Base-by-base conservation (phyloP, 108 stramenopile species). In the Nitzschia sp. region DNA sequence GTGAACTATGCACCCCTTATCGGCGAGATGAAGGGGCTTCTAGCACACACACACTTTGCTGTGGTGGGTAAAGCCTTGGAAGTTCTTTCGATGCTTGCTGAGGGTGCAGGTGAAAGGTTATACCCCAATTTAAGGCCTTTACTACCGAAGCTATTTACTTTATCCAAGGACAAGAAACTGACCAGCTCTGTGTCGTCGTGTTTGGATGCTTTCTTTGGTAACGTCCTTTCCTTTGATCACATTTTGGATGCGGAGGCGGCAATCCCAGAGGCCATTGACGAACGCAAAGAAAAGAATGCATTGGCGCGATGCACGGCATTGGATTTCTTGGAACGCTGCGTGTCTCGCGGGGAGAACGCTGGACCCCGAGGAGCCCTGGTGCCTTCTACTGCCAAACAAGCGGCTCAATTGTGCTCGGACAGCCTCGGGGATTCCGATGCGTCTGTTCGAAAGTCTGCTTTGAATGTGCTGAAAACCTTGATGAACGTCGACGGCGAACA, bases 141-240 rank as follows among this genome's bases (percentile, higher is more conserved):
- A 21, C 58, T 95, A 8, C 31, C 71, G 23, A 71, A 55, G 2
- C 53, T 95, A 2, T 71, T 91, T 18, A 67, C 66, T 23, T 62
- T 93, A 24, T 77, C 82, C 59, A 95, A 95, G 64, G 95, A 95
- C 72, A 93, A 95, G 71, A 95, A 95, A 72, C 82, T 95, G 5
- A 85, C 77, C 8, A 85, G 82, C 46, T 65, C 83, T 9, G 80
- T 77, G 1, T 75, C 59, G 15, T 57, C 58, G 0, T 90, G 89
- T 46, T 74, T 95, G 1, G 91, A 93, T 56, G 64, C 86, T 27
- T 78, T 88, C 70, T 95, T 91, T 57, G 95, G 85, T 0, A 90
- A 91, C 65, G 82, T 90, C 2, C 59, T 95, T 26, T 63, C 86
- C 13, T 89, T 92, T 69, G 86, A 84, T 19, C 85, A 95, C 62